phyloP scores from a whole-genome alignment of 495 filamentous ascomycete genomes.

The Aspergillus incahuasiensis region DNA sequence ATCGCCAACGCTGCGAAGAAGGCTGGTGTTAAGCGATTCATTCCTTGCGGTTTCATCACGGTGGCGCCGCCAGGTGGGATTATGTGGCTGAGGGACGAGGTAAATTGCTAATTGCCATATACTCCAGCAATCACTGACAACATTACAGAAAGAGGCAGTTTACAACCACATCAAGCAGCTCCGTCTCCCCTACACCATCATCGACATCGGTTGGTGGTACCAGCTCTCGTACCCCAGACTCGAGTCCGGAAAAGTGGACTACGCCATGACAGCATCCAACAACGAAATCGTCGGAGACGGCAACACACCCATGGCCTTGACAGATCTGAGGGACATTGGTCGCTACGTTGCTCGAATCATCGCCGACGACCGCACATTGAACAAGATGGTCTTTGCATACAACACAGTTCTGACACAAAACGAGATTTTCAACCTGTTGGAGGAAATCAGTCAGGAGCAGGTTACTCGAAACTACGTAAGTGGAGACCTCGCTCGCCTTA shows the following conservation, averaged over 20 bases:
- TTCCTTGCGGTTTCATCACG: slow-evolving; percentile 53
- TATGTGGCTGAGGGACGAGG: slow-evolving; percentile 46
- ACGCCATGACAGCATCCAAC: slow-evolving; percentile 41
- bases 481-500: background rate
- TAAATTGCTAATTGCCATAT: slow-evolving; percentile 15
- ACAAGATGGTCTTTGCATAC: slow-evolving; percentile 53
- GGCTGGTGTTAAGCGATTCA: slow-evolving; percentile 53
- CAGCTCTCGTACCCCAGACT: slow-evolving; percentile 48
- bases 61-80: slow-evolving; percentile 44
- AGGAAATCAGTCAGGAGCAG: slow-evolving; percentile 52
- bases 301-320: slow-evolving; percentile 43
- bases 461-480: slow-evolving; percentile 47
- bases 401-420: slow-evolving; percentile 46
- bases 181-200: slow-evolving; percentile 54
- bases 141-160: slow-evolving; percentile 49
- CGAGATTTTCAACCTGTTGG: slow-evolving; percentile 46
- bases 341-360: slow-evolving; percentile 53
- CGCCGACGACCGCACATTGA: slow-evolving; percentile 50
- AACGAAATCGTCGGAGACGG: slow-evolving; percentile 50
- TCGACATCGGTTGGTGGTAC: slow-evolving; percentile 61
- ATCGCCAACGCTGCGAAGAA: slow-evolving; percentile 52
- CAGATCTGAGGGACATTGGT: slow-evolving; percentile 53
- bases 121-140: background rate
- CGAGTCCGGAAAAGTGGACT: slow-evolving; percentile 50
- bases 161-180: slow-evolving; percentile 51